phyloP scores from a whole-genome alignment of 768 basidiomycete species.

The Chiua virens region DNA sequence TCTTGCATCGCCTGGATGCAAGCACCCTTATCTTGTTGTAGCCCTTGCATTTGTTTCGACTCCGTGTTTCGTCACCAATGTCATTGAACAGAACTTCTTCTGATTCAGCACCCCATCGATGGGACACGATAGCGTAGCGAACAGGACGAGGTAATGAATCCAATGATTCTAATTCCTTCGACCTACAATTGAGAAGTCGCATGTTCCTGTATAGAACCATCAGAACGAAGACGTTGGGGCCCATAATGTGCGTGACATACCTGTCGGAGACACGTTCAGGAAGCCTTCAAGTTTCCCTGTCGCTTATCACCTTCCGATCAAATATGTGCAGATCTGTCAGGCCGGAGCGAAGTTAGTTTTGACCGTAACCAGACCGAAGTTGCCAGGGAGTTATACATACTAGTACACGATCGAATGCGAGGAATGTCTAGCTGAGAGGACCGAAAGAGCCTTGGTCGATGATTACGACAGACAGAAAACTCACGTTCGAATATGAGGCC shows the following conservation, averaged over 20 bases:
- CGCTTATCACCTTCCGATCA: too few relatives aligned
- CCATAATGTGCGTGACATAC: constrained; percentile 5
- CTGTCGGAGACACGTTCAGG: neutral
- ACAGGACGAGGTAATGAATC: constrained; percentile 7
- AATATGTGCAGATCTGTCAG: too few relatives aligned
- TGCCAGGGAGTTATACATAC: too few relatives aligned
- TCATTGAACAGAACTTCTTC: constrained; percentile 26
- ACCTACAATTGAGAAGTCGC: constrained; percentile 22
- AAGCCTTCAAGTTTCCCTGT: too few relatives aligned
- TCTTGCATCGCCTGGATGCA: constrained; percentile 19
- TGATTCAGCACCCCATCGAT: constrained; percentile 23
- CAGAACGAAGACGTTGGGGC: neutral
- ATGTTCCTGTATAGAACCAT: constrained; percentile 11
- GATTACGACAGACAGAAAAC: too few relatives aligned
- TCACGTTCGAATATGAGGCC: too few relatives aligned
- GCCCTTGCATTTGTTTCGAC: constrained; percentile 16
- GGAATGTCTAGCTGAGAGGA: too few relatives aligned
- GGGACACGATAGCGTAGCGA: constrained; percentile 27
- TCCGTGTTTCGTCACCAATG: constrained; percentile 13
- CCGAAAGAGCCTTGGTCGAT: too few relatives aligned
- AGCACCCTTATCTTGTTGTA: constrained; percentile 21
- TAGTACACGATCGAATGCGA: too few relatives aligned
- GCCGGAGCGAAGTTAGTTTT: too few relatives aligned
- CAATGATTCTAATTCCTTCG: constrained; percentile 14
- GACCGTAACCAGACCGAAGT: too few relatives aligned